Percentiles rank a stretch among this genome's conserved stretches.
Conservation (phyloP, 2,329 filamentous ascomycete species). For the Endoconidiophora laricicola region DNA sequence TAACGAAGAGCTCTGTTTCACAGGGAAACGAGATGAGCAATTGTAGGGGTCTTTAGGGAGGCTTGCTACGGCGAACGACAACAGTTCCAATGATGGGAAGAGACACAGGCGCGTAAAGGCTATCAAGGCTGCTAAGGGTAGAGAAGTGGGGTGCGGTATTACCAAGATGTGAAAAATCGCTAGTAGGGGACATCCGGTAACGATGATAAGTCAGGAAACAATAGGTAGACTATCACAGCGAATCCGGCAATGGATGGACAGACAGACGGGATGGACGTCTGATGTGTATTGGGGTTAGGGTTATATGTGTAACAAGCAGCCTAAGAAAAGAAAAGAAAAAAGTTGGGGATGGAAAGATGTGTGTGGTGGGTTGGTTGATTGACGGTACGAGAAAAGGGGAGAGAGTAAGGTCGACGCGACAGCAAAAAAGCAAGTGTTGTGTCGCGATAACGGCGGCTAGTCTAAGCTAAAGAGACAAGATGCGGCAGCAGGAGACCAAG, state of each 20-base stretch:
- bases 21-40: not conserved
- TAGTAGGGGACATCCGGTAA: constrained; percentile 6
- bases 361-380: not conserved
- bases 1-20: not conserved
- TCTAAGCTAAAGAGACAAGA: not conserved
- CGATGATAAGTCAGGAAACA: not conserved
- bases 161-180: not conserved
- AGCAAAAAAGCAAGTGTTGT: not conserved
- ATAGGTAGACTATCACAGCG: not conserved
- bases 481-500: constrained; percentile 1
- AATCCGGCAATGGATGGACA: not conserved
- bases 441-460: not conserved
- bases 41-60: constrained; percentile 6
- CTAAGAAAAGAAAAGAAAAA: not conserved
- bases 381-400: not conserved
- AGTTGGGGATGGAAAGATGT: not conserved
- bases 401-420: not conserved
- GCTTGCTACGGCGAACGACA: constrained; percentile 3
- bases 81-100: not conserved
- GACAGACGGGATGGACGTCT: constrained; percentile 1
- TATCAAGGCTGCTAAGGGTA: not conserved
- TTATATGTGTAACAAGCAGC: not conserved
- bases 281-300: not conserved
- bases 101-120: not conserved
- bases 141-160: not conserved